These are phyloP conservation scores for Syzygium syzygioides DNA, from an alignment of 441 rosid species.

Conservation along the genomic window DNA sequence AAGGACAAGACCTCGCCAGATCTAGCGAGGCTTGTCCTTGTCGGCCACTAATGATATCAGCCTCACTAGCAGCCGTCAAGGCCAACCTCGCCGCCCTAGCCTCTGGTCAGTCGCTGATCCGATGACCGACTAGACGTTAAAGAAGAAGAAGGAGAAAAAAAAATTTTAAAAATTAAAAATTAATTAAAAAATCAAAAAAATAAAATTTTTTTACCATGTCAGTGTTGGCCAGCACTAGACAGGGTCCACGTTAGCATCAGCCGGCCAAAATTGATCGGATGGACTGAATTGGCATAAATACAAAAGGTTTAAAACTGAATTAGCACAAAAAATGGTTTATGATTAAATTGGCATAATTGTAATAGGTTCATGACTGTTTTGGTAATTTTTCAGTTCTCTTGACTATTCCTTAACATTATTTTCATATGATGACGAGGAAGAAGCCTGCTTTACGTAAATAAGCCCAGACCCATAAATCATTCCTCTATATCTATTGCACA, in stretches of 20 bases:
- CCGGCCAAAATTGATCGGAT: rapidly evolving
- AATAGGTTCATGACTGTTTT: neutral
- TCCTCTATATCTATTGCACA: neutral
- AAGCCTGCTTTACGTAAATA: neutral
- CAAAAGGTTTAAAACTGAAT: neutral
- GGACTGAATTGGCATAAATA: neutral
- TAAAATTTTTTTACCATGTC: too few relatives aligned
- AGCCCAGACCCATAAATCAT: neutral
- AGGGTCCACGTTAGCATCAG: neutral
- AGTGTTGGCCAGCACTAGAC: neutral
- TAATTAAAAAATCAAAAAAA: too few relatives aligned
- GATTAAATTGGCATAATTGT: neutral
- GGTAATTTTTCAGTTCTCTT: neutral
- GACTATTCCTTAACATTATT: neutral
- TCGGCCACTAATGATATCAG: too few relatives aligned
- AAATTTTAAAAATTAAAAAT: too few relatives aligned
- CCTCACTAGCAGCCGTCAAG: too few relatives aligned
- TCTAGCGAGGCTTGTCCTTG: too few relatives aligned
- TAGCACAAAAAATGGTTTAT: neutral
- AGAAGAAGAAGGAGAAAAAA: too few relatives aligned
- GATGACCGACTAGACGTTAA: too few relatives aligned
- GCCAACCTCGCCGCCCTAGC: too few relatives aligned
- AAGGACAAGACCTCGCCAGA: too few relatives aligned
- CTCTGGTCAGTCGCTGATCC: too few relatives aligned
- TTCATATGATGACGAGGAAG: neutral